Evolutionary conservation across 345 rosid genomes (phyloP).

Genomic region (Hevea brasiliensis): DNA sequence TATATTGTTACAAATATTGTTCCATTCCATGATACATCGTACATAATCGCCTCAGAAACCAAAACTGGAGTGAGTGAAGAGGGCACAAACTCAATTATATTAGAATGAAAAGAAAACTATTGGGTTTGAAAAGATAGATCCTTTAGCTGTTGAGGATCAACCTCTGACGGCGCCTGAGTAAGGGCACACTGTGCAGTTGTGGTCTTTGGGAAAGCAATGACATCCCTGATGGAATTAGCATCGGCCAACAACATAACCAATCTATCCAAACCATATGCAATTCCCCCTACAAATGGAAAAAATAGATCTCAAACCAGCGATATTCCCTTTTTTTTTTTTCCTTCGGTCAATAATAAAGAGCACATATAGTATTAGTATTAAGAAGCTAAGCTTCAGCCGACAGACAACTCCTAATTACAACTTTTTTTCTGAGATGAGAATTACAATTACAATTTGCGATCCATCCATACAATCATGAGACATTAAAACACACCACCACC

Average conservation of each 20-base stretch:
- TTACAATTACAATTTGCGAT: too few relatives aligned
- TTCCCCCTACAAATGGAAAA: conserved; percentile 60
- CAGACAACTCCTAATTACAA: too few relatives aligned
- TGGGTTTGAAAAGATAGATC: conserved; percentile 55
- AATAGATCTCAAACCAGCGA: background rate
- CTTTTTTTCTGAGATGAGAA: too few relatives aligned
- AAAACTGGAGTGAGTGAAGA: background rate
- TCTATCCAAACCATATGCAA: conserved; percentile 90
- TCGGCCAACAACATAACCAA: conserved; percentile 83
- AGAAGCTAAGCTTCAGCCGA: background rate
- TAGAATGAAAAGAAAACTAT: conserved; percentile 14
- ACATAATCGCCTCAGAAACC: background rate
- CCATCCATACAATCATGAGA: too few relatives aligned
- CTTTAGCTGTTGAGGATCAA: conserved; percentile 80
- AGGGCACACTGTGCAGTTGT: conserved; percentile 91
- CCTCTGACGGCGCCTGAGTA: conserved; percentile 85
- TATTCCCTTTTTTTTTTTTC: too few relatives aligned
- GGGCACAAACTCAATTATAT: background rate
- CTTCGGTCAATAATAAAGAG: too few relatives aligned
- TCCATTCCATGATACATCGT: background rate
- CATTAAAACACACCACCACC: too few relatives aligned
- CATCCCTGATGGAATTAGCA: conserved; percentile 83
- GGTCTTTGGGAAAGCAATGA: conserved; percentile 95
- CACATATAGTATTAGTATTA: background rate
- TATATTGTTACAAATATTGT: background rate